These are phyloP conservation scores for Limnanthes douglasii DNA, from an alignment of 345 rosid genomes.

Conservation along the genomic window DNA sequence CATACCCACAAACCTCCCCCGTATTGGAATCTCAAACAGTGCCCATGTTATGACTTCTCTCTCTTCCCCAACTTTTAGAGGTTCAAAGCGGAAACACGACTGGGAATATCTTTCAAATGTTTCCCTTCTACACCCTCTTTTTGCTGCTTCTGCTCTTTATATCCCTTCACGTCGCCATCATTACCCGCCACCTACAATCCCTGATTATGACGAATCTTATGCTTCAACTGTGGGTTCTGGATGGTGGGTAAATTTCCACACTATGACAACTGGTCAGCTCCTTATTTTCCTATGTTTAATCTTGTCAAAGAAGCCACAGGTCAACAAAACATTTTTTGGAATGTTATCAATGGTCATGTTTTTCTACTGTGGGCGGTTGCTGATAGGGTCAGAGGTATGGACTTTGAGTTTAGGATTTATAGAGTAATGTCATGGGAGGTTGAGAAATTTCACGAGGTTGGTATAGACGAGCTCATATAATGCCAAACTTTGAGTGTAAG, in stretches of 20 bases:
- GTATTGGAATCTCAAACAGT: slow-evolving; percentile 72
- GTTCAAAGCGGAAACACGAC: slow-evolving; percentile 24
- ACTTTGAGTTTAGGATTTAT: slow-evolving; percentile 71
- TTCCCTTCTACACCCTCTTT: slow-evolving; percentile 14
- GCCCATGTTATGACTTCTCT: slow-evolving; percentile 93
- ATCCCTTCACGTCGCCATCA: slow-evolving; percentile 64
- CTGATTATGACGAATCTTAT: slow-evolving; percentile 88
- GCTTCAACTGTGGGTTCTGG: slow-evolving; percentile 71
- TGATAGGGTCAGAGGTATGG: slow-evolving; percentile 40
- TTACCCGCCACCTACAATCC: slow-evolving; percentile 69
- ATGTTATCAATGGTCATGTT: slow-evolving; percentile 16
- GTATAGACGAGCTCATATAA: slow-evolving; percentile 72
- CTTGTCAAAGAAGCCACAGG: slow-evolving; percentile 39
- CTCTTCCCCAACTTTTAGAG: slow-evolving; percentile 64
- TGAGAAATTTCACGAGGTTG: slow-evolving; percentile 82
- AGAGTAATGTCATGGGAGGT: slow-evolving; percentile 95
- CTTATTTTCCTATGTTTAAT: slow-evolving; percentile 55
- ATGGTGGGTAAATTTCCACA: slow-evolving; percentile 68
- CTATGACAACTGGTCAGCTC: slow-evolving; percentile 28
- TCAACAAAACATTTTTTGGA: slow-evolving; percentile 20
- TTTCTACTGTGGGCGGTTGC: slow-evolving; percentile 25
- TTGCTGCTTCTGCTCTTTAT: slow-evolving; percentile 48
- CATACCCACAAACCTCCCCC: slow-evolving; percentile 42
- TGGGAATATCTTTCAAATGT: slow-evolving; percentile 19
- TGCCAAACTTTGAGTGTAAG: too few relatives aligned